Evolutionary conservation across 768 basidiomycete species (phyloP), one percentile per base, ranked within the genome.

Genomic region (Lactarius psammicola): DNA sequence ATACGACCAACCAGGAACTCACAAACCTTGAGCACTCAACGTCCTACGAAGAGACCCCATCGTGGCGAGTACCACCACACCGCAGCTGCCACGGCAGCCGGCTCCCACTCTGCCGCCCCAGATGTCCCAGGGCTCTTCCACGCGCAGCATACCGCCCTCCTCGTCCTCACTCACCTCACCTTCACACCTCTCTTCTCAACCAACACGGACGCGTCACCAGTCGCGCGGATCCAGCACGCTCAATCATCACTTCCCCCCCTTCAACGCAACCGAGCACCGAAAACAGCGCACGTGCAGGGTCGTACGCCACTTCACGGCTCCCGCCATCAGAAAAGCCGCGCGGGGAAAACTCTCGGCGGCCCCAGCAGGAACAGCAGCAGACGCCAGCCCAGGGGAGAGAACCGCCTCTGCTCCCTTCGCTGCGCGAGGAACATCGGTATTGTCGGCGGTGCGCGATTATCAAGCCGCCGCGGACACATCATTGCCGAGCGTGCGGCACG

Each of bases 401-500:
- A 46, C 82, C 80, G 1, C 75, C 80, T 4, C 71, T 72, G 13
- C 77, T 78, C 13, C 81, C 84, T 1, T 76, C 86, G 2, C 77
- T 93, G 36, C 74, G 80, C 4, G 86, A 88, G 20, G 84, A 85
- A 62, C 80, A 86, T 72, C 79, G 91, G 51, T 93, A 89, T 73
- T 94, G 92, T 73, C 67, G 69, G 4, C 75, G 73, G 10, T 90
- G 92, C 66, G 79, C 76, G 30, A 80, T 92, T 51, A 76, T 89
- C 60, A 94, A 92, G 73, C 92, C 92, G 0, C 81, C 84, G 65
- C 75, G 92, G 49, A 76, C 90, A 11, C 92, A 94, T 75, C 92
- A 95, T 74, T 95, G 92, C 75, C 80, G 89, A 38, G 77, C 78
- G 46, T 95, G 93, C 77, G 92, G 89, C n/a, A 92, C 85, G 13